These are phyloP conservation scores for Jatropha podagrica DNA, from an alignment of 441 rosid genomes.

Conservation along the genomic window DNA sequence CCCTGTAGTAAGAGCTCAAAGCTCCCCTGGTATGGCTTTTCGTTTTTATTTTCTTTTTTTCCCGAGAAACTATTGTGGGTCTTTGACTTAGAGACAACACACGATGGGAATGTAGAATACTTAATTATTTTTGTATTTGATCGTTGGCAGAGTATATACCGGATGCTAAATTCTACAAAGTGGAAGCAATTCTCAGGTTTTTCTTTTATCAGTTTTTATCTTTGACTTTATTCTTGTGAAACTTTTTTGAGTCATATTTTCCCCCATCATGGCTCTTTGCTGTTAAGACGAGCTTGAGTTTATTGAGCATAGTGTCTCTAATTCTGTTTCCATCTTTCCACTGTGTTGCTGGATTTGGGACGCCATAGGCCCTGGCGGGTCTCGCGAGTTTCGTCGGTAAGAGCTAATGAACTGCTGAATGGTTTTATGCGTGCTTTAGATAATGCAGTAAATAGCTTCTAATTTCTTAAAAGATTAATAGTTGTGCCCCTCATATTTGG, in stretches of 20 bases:
- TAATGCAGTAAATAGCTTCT: not conserved
- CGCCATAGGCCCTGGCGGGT: conserved; percentile 80
- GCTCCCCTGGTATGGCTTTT: conserved; percentile 46
- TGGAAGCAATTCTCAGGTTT: conserved; percentile 88
- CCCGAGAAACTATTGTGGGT: not conserved
- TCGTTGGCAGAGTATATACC: conserved; percentile 51
- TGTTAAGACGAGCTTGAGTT: not conserved
- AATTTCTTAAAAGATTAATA: not conserved
- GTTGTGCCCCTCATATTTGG: not conserved
- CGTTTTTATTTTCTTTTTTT: not conserved
- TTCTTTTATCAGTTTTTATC: not conserved
- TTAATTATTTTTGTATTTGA: conserved; percentile 7
- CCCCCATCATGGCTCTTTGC: not conserved
- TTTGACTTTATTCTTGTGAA: not conserved
- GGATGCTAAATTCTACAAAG: conserved; percentile 83
- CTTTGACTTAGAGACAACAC: not conserved
- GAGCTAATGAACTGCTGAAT: conserved; percentile 20
- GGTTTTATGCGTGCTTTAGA: not conserved
- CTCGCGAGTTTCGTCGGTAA: conserved; percentile 85
- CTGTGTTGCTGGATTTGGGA: conserved; percentile 31
- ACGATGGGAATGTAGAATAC: not conserved
- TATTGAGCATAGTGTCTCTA: conserved; percentile 6
- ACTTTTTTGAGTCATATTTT: not conserved
- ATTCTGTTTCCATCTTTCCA: conserved; percentile 7
- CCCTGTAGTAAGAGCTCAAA: conserved; percentile 55